A percentile compares a stretch with the other conserved stretches of the same genome.
Evolutionary conservation across 2,329 filamentous ascomycete species (phyloP).

Genomic region (Pestalotiopsis fici): DNA sequence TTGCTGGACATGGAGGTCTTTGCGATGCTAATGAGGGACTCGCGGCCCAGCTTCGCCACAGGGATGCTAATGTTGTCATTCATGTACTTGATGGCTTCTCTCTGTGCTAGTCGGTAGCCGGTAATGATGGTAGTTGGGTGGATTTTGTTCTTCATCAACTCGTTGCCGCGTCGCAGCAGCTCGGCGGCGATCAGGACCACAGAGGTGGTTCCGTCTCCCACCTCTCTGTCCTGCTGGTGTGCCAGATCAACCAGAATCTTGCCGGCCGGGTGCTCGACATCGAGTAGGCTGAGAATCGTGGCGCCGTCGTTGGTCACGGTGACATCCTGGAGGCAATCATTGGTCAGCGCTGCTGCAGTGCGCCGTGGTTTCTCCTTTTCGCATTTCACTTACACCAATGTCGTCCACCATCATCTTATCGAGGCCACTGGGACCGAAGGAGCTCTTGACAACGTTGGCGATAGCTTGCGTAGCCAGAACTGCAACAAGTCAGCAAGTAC

Average conservation of each 20-base stretch:
- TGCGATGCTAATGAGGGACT: constrained; percentile 90
- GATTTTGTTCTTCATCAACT: constrained; percentile 99
- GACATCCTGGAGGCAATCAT: constrained; percentile 66
- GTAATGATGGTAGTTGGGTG: constrained; percentile 99
- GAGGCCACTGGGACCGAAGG: constrained; percentile 92
- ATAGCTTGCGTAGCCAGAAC: constrained; percentile 96
- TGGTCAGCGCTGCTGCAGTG: background rate
- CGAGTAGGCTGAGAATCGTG: constrained; percentile 91
- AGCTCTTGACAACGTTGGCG: constrained; percentile 98
- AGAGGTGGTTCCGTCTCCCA: constrained; percentile 96
- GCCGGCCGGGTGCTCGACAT: constrained; percentile 96
- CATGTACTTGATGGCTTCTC: constrained; percentile 98
- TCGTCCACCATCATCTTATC: constrained; percentile 99
- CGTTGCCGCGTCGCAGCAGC: constrained; percentile 89
- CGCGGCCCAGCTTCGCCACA: constrained; percentile 86
- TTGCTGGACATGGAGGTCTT: constrained; percentile 99
- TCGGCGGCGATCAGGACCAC: constrained; percentile 97
- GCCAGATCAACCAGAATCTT: constrained; percentile 98
- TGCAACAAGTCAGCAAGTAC: constrained; percentile 31
- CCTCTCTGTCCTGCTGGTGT: constrained; percentile 98
- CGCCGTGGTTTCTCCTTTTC: background rate
- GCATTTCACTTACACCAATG: constrained; percentile 71
- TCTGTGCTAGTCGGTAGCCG: constrained; percentile 90
- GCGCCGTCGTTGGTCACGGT: constrained; percentile 99
- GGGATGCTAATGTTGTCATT: constrained; percentile 97